phyloP scores from a whole-genome alignment of 495 filamentous ascomycete species.

The Stereocaulon alpinum region DNA sequence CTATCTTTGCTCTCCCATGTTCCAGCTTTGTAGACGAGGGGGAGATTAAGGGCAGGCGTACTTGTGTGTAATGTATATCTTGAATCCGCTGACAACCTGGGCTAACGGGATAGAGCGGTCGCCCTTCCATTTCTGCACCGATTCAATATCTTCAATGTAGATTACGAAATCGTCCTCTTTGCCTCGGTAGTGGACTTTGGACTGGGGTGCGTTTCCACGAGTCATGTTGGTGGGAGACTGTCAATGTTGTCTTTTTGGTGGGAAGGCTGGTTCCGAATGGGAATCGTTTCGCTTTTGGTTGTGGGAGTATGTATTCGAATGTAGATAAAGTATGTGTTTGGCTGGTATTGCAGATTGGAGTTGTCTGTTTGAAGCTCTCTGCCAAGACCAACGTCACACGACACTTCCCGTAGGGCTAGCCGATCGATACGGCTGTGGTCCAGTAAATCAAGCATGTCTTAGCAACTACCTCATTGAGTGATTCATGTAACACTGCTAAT shows the following conservation, averaged over 20 bases:
- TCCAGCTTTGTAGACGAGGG: not conserved
- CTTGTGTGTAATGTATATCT: slow-evolving; percentile 87
- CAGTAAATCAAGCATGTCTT: not conserved
- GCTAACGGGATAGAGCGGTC: slow-evolving; percentile 71
- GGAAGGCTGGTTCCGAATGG: not conserved
- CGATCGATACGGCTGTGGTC: not conserved
- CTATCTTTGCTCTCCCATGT: not conserved
- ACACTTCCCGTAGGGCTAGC: not conserved
- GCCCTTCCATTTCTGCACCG: slow-evolving; percentile 68
- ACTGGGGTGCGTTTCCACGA: slow-evolving; percentile 61
- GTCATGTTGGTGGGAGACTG: slow-evolving; percentile 44
- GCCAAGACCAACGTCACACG: slow-evolving; percentile 1
- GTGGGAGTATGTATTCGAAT: not conserved
- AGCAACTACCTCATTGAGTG: too few species aligned
- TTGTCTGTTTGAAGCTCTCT: not conserved
- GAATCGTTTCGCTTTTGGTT: too few species aligned
- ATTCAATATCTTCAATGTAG: slow-evolving; percentile 66
- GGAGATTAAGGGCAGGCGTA: slow-evolving; percentile 35
- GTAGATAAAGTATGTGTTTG: not conserved
- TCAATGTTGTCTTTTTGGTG: not conserved
- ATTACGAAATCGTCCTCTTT: slow-evolving; percentile 79
- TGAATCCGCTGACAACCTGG: slow-evolving; percentile 79
- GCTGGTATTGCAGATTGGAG: not conserved
- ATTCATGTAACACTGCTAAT: not conserved
- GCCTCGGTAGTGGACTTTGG: slow-evolving; percentile 90